A percentile compares a stretch with the other conserved stretches of the same genome.
Evolutionary conservation across 1,139 yeast species (phyloP).

Genomic region (Nematodospora anomalae): DNA sequence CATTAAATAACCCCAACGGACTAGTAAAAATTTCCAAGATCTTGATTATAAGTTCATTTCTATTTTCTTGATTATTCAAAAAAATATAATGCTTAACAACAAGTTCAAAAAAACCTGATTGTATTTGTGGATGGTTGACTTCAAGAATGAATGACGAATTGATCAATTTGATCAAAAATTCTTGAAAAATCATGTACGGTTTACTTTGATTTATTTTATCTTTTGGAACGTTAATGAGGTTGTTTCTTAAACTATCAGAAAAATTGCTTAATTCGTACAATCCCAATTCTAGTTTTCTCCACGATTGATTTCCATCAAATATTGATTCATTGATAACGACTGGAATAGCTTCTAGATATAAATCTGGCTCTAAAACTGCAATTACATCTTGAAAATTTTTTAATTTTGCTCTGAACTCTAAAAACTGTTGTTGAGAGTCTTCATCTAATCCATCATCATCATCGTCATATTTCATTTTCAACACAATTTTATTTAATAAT

Average conservation of each 20-base stretch:
- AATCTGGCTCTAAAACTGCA: slow-evolving; percentile 69
- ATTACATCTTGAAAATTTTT: slow-evolving; percentile 83
- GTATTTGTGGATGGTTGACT: slow-evolving; percentile 75
- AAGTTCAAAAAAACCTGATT: slow-evolving; percentile 78
- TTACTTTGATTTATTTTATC: slow-evolving; percentile 59
- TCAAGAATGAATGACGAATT: slow-evolving; percentile 52
- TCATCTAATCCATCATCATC: slow-evolving; percentile 67
- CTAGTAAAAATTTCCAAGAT: slow-evolving; percentile 78
- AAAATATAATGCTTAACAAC: slow-evolving; percentile 76
- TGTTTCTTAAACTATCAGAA: slow-evolving; percentile 78
- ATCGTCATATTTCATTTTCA: slow-evolving; percentile 78
- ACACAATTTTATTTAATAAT: slow-evolving; percentile 65
- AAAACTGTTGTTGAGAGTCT: slow-evolving; percentile 72
- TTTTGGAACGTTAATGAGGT: slow-evolving; percentile 67
- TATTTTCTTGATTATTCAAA: slow-evolving; percentile 48
- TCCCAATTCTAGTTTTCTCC: slow-evolving; percentile 88
- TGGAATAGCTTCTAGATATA: slow-evolving; percentile 71
- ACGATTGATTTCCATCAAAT: slow-evolving; percentile 32
- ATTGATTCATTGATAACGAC: slow-evolving; percentile 62
- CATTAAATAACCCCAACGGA: slow-evolving; percentile 76
- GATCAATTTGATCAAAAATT: slow-evolving; percentile 64
- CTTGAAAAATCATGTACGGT: slow-evolving; percentile 60
- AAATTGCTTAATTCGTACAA: slow-evolving; percentile 75
- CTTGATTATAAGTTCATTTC: slow-evolving; percentile 56
- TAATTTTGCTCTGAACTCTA: slow-evolving; percentile 71